Conservation (phyloP, 768 basidiomycete species). For the Gymnopilus dilepis region DNA sequence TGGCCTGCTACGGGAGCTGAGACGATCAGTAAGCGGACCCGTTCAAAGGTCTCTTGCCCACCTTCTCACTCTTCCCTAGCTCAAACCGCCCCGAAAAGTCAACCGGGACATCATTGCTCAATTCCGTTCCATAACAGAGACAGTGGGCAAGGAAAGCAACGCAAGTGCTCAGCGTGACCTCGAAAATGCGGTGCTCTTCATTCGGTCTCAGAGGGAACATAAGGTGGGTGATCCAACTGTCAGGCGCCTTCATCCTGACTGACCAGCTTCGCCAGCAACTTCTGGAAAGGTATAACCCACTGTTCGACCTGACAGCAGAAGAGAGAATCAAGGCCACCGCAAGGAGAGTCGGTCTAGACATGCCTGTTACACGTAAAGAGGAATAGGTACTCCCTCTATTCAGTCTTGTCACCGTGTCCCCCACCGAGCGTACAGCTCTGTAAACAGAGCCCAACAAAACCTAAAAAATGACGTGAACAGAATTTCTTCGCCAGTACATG, state of each 20-base stretch:
- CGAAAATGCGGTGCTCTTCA: conserved; percentile 67
- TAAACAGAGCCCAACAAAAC: conserved; percentile 26
- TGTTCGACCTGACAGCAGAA: conserved; percentile 76
- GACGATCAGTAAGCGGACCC: conserved; percentile 49
- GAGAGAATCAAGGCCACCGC: conserved; percentile 88
- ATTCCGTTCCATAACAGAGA: conserved; percentile 61
- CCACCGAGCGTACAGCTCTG: neutral
- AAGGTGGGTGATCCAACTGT: conserved; percentile 52
- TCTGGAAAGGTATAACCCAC: conserved; percentile 87
- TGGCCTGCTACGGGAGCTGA: conserved; percentile 57
- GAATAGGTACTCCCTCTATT: conserved; percentile 9
- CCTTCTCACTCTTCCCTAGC: conserved; percentile 7
- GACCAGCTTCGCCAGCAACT: conserved; percentile 54
- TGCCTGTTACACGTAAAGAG: conserved; percentile 59
- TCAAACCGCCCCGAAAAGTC: conserved; percentile 43
- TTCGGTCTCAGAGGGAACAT: conserved; percentile 76
- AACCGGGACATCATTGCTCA: conserved; percentile 49
- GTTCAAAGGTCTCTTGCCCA: neutral
- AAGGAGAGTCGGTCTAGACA: conserved; percentile 83
- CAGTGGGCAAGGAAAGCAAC: conserved; percentile 32
- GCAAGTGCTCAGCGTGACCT: conserved; percentile 49
- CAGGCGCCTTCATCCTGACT: neutral
- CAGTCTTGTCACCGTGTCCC: neutral
- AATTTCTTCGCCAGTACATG: conserved; percentile 22
- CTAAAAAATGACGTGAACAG: conserved; percentile 17